Base-by-base conservation (phyloP, 2,329 filamentous ascomycete species). In the Fusarium transvaalense region DNA sequence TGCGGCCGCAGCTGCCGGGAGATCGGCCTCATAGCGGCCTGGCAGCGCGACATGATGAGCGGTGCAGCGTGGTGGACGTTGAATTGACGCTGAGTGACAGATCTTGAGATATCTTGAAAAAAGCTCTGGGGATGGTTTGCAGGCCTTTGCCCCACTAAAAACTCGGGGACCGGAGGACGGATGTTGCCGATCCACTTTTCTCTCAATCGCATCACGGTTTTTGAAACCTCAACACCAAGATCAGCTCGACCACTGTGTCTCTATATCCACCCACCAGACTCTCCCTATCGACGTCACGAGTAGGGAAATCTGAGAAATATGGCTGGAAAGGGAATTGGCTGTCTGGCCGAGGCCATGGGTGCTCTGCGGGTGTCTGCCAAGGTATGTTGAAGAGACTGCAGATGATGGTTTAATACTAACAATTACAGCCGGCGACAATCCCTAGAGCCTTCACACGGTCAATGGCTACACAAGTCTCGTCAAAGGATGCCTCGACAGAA, bases 1-100 rank as follows among this genome's bases (percentile, higher is more conserved):
- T 82, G 75, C 46, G 69, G 72, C 60, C 82, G 82, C 68, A 89
- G 76, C 69, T 85, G 86, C 80, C 84, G 82, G 69, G 85, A 78
- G 69, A 89, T 79, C 66, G 88, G 87, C 79, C 86, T 81, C 60
- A 81, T 82, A 76, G 85, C 85, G 81, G 85, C 86, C 77, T 86
- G 85, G 76, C 86, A 87, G 78, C 82, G 82, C 77, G 88, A 86
- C 88, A 90, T 90, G 75, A 66, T 76, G 60, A 27, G 64, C 63
- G 53, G 63, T 57, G 46, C 34, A 46, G 41, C 50, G 60, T 52
- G 10, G 54, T 52, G 46, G 47, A 47, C 27, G 61, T 51, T 61
- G 53, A 54, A 72, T 54, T 45, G 60, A 46, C 64, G 64, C 55
- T 53, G 57, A n/a, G 45, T 48, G 38, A 48, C 46, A 27, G 45